Percentiles rank a stretch among this genome's conserved stretches.
phyloP scores from a whole-genome alignment of 2,329 filamentous ascomycete species.

The Penicillium sp. region DNA sequence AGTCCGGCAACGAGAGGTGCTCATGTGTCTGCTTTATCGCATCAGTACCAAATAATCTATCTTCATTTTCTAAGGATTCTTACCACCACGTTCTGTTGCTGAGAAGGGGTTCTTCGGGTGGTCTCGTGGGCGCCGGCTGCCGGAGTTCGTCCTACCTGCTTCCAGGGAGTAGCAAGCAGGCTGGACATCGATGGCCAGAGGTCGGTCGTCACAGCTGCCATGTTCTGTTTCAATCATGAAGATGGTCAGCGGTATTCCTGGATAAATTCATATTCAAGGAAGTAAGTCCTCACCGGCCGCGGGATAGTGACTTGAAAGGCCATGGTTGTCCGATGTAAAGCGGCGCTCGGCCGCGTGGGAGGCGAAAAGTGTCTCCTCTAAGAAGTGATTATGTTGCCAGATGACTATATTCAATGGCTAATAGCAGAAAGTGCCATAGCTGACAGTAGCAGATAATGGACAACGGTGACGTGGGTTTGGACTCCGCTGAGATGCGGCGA shows the following conservation, averaged over 20 bases:
- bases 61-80: slow-evolving; percentile 2
- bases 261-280: not conserved
- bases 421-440: slow-evolving; percentile 26
- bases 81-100: slow-evolving; percentile 23
- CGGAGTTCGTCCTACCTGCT: slow-evolving; percentile 26
- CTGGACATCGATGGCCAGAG: slow-evolving; percentile 47
- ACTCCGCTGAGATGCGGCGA: slow-evolving; percentile 34
- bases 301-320: slow-evolving; percentile 52
- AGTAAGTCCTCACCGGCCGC: slow-evolving; percentile 43
- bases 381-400: not conserved
- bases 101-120: slow-evolving; percentile 10
- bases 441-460: slow-evolving; percentile 14
- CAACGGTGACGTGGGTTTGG: slow-evolving; percentile 22
- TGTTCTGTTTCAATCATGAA: slow-evolving; percentile 42
- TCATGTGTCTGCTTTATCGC: slow-evolving; percentile 11
- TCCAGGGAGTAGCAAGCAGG: slow-evolving; percentile 39
- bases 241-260: not conserved
- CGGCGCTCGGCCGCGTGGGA: slow-evolving; percentile 40
- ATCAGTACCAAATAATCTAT: not conserved
- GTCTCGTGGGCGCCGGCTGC: slow-evolving; percentile 11
- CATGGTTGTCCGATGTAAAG: slow-evolving; percentile 44
- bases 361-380: slow-evolving; percentile 17
- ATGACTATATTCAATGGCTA: slow-evolving; percentile 1
- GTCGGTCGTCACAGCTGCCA: slow-evolving; percentile 45
- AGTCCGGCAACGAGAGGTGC: slow-evolving; percentile 26